Evolutionary conservation across 352 stramenopile species (phyloP), one percentile per base, ranked within the genome.

Genomic region (Globisporangium abappressorium): DNA sequence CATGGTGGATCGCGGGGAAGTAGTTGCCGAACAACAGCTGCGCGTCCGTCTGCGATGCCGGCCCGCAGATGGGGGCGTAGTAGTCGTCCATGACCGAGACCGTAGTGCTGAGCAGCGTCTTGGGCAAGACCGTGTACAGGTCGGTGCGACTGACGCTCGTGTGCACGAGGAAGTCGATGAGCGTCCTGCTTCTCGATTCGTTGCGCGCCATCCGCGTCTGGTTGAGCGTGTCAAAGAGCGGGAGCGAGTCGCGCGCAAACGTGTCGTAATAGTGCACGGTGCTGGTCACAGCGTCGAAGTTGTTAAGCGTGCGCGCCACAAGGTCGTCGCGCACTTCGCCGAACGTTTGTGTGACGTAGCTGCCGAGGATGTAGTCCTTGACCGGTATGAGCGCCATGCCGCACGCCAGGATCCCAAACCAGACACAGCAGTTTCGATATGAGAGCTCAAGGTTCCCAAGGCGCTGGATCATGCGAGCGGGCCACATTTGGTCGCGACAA

Each of bases 331-430:
- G 63, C 28, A 83, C 67, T 66, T 83, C 76, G 36, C 79, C 71
- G 57, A 83, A 83, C 6, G 68, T 64, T n/a, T 76, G 62, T 3
- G 76, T 83, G 14, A 74, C 65, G 57, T 83, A 83, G 65, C 69
- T 79, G 6, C 76, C 76, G 0, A 83, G 69, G 20, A 77, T 71
- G 46, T 77, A 83, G 43, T 83, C 76, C 53, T 83, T 83, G n/a
- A 79, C 51, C 1, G 76, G 76, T 5, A 72, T 70, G 41, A 71
- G 46, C 34, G 30, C 70, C 41, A 76, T 70, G 28, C 24, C 59
- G 66, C 3, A 76, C 68, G n/a, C 59, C n/a, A 57, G 33, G 1
- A 59, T 18, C 7, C 64, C 3, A 47, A 80, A 74, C 22, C 74
- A 69, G n/a, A 69, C 43, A 14, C 69, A 28, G 38, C 74, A 76